Base-by-base conservation (phyloP, 176 grass and related monocot species). In the Echinochloa phyllopogon region DNA sequence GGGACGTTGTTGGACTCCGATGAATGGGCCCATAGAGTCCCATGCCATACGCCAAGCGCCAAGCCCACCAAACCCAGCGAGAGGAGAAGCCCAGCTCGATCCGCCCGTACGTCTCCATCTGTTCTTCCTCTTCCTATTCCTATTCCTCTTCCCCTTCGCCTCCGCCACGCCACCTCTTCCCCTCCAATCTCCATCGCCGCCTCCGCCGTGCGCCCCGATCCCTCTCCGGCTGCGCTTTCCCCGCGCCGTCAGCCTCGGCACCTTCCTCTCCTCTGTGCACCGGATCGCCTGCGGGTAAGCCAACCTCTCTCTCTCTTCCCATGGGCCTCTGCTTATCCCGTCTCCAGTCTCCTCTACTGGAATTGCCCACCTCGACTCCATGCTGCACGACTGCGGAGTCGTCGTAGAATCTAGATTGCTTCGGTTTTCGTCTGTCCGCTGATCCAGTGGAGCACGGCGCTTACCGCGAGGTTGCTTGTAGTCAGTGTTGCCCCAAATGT, bases 211-310 rank as follows among this genome's bases (percentile, higher is more conserved):
- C 66, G 20, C 29, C 21, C 48, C 25, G 25, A 64, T 47, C 76
- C 58, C 15, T 45, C 81, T 6, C 40, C 29, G 16, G 71, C 1
- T 3, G 18, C n/a, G 47, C 59, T 4, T 45, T 2, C 29, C 18
- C 53, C 23, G 17, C 65, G 4, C 38, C 76, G 4, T 10, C 59
- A 27, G 2, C 21, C 58, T 25, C 21, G 73, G 10, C 10, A 5
- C 18, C 41, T 13, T 20, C 64, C 38, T 10, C 74, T 18, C 74
- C 6, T 21, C 78, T 1, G 5, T 41, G 4, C 8, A 41, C 13
- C 42, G 76, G 69, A 80, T 89, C 76, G 21, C 75, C 43, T 1
- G 10, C 40, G 16, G 82, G 87, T 80, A 89, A 80, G 68, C 81
- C 0, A 25, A 1, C 29, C 52, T 9, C 6, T 23, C 29, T 33